A percentile compares a stretch with the other conserved stretches of the same genome.
These are phyloP conservation scores for Fusarium solani-melongenae DNA, from an alignment of 2,329 filamentous ascomycete species.

Conservation along the genomic window DNA sequence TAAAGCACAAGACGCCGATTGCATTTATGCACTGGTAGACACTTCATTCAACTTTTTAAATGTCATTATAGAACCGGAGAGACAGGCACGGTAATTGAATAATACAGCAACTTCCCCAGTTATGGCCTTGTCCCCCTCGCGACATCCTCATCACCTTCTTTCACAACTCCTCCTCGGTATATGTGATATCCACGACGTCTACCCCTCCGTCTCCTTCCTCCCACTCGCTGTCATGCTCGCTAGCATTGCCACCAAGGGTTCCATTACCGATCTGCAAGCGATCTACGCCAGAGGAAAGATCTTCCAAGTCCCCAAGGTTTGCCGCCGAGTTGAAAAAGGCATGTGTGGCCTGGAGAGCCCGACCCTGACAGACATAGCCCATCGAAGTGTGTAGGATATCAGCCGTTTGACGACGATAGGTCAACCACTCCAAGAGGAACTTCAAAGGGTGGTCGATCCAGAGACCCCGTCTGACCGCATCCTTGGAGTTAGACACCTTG, in stretches of 20 bases:
- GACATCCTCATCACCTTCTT: background rate
- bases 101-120: background rate
- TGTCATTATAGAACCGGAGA: background rate
- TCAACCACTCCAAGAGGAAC: conserved; percentile 68
- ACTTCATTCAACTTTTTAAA: background rate
- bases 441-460: conserved; percentile 45
- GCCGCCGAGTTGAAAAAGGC: conserved; percentile 58
- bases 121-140: background rate
- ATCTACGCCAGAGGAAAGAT: background rate
- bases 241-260: background rate
- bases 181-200: background rate
- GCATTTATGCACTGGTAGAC: background rate
- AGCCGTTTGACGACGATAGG: conserved; percentile 62
- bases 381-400: conserved; percentile 69
- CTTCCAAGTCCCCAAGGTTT: background rate
- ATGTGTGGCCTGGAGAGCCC: conserved; percentile 56
- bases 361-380: conserved; percentile 64
- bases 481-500: background rate
- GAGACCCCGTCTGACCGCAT: background rate
- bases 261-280: background rate
- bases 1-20: background rate
- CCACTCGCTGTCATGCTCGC: conserved; percentile 37
- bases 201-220: conserved; percentile 14
- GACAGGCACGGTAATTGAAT: background rate
- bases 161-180: background rate